Evolutionary conservation across 441 rosid species (phyloP).

Genomic region (Populus hybrid): DNA sequence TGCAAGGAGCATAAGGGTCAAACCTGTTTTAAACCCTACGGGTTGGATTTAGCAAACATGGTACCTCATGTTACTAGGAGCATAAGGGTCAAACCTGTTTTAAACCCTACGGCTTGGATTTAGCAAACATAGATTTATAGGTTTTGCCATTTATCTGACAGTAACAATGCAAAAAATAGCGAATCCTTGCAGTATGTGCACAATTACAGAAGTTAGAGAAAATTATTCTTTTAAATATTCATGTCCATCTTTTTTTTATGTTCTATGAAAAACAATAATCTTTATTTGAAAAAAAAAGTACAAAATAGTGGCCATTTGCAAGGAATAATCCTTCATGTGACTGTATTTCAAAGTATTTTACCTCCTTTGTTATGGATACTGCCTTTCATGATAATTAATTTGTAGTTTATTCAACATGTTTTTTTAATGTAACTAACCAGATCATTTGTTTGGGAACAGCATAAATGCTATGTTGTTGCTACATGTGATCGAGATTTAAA

Average conservation of each 20-base stretch:
- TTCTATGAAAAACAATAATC: too few species aligned
- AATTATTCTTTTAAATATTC: not conserved
- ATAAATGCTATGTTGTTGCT: slow-evolving; percentile 94
- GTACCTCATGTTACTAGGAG: not conserved
- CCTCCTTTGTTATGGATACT: not conserved
- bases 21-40: not conserved
- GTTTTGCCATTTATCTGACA: not conserved
- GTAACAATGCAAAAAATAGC: too few species aligned
- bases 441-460: slow-evolving; percentile 42
- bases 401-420: not conserved
- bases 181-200: not conserved
- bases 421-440: not conserved
- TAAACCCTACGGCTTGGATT: not conserved
- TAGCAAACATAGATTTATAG: not conserved
- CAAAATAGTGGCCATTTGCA: not conserved
- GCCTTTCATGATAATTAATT: not conserved
- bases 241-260: not conserved
- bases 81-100: too few species aligned
- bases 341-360: not conserved
- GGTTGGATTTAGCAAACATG: not conserved
- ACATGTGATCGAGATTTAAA: slow-evolving; percentile 96
- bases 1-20: not conserved
- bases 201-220: not conserved
- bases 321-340: not conserved
- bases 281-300: too few species aligned